Percentiles rank a stretch among this genome's conserved stretches.
Conservation (phyloP, 805 yeast genomes). For the Monosporozyma servazzii region DNA sequence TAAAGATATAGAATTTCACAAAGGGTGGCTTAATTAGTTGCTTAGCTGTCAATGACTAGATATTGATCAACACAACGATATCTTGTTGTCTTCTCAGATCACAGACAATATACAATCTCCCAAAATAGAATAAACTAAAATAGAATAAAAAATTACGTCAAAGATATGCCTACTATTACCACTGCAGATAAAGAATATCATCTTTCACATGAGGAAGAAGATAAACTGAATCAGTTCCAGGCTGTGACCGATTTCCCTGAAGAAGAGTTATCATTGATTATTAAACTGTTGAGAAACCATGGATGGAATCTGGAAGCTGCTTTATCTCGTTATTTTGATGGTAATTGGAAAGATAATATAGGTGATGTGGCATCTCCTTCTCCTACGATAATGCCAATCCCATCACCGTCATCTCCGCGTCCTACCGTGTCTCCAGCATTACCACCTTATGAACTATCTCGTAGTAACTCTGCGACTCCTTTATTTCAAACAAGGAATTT, state of each 20-base stretch:
- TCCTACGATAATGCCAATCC: not conserved
- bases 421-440: not conserved
- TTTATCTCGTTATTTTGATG: constrained; percentile 53
- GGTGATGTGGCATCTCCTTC: constrained; percentile 3
- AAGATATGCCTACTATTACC: constrained; percentile 21
- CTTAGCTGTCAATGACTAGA: too few species aligned
- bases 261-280: constrained; percentile 38
- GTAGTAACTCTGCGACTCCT: constrained; percentile 12
- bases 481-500: not conserved
- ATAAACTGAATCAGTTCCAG: constrained; percentile 39
- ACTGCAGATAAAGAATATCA: constrained; percentile 21
- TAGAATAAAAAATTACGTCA: too few species aligned
- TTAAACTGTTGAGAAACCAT: constrained; percentile 39
- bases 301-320: constrained; percentile 58
- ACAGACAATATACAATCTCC: too few species aligned
- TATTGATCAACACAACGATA: too few species aligned
- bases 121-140: too few species aligned
- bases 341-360: constrained; percentile 31
- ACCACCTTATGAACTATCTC: not conserved
- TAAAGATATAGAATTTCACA: too few species aligned
- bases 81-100: too few species aligned
- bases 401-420: not conserved
- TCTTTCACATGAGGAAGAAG: constrained; percentile 36
- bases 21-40: too few species aligned
- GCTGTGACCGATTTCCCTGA: constrained; percentile 42